phyloP scores from a whole-genome alignment of 805 yeast genomes.

The Kazachstania kunashirensis region DNA sequence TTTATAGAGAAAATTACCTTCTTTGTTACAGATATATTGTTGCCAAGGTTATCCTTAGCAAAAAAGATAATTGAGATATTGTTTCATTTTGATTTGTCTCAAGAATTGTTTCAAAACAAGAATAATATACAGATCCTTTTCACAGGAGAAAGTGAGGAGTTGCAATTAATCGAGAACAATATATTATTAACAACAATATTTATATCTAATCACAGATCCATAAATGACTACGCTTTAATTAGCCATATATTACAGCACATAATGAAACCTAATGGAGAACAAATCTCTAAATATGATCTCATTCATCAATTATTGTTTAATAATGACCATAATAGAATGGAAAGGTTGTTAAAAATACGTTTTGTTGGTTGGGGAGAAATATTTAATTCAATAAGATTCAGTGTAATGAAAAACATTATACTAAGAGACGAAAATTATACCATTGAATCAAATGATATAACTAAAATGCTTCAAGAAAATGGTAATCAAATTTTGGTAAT shows the following conservation, averaged over 20 bases:
- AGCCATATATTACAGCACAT: conserved; percentile 24
- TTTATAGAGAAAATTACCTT: background rate
- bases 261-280: conserved; percentile 3
- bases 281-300: conserved; percentile 4
- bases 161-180: conserved; percentile 8
- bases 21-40: background rate
- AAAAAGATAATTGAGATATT: conserved; percentile 8
- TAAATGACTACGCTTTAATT: conserved; percentile 57
- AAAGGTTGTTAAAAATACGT: conserved; percentile 38
- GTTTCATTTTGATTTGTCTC: conserved; percentile 14
- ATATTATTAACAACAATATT: conserved; percentile 15
- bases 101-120: conserved; percentile 14
- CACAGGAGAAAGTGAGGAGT: conserved; percentile 18
- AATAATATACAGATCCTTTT: conserved; percentile 17
- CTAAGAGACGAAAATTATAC: conserved; percentile 65
- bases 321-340: background rate
- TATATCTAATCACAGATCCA: conserved; percentile 51
- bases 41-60: conserved; percentile 11
- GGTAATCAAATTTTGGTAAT: conserved; percentile 51
- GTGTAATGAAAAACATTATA: conserved; percentile 37
- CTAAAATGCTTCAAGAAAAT: conserved; percentile 20
- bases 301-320: conserved; percentile 9
- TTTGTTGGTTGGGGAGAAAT: conserved; percentile 61
- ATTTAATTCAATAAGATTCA: conserved; percentile 51
- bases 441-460: conserved; percentile 24